These are phyloP conservation scores for Lichtheimia ramosa DNA, from an alignment of 371 early-diverging fungal genomes.

Conservation along the genomic window DNA sequence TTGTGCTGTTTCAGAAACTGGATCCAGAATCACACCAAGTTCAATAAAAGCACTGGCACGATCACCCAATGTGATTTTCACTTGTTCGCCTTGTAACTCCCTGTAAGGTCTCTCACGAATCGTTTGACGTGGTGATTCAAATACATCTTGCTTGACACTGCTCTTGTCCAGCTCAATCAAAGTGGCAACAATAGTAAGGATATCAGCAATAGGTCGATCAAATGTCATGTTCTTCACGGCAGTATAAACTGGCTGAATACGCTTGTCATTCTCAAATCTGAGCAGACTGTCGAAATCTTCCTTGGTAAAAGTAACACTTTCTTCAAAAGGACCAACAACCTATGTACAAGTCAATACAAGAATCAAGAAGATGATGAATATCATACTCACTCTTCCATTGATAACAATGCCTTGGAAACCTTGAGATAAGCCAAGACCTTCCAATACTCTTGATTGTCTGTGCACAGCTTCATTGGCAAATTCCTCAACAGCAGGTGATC, in stretches of 20 bases:
- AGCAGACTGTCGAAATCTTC: slow-evolving; percentile 54
- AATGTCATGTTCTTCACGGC: not conserved
- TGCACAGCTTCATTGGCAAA: slow-evolving; percentile 19
- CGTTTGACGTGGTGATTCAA: slow-evolving; percentile 12
- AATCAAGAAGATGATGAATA: not conserved
- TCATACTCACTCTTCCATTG: slow-evolving; percentile 38
- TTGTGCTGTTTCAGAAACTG: slow-evolving; percentile 75
- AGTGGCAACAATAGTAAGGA: slow-evolving; percentile 19
- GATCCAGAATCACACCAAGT: slow-evolving; percentile 73
- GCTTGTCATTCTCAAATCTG: slow-evolving; percentile 41
- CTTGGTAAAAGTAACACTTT: slow-evolving; percentile 31
- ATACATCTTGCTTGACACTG: slow-evolving; percentile 9
- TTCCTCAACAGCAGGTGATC: slow-evolving; percentile 35
- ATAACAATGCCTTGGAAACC: slow-evolving; percentile 30
- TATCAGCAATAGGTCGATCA: slow-evolving; percentile 14
- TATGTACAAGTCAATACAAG: slow-evolving; percentile 10
- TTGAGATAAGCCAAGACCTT: slow-evolving; percentile 20
- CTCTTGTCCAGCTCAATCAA: slow-evolving; percentile 33
- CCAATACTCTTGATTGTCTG: slow-evolving; percentile 10
- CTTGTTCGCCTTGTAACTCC: slow-evolving; percentile 12
- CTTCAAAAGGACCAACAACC: slow-evolving; percentile 54
- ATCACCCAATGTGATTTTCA: slow-evolving; percentile 37
- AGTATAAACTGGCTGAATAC: slow-evolving; percentile 34
- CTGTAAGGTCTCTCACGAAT: slow-evolving; percentile 30
- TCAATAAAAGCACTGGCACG: slow-evolving; percentile 47